Base-by-base conservation (phyloP, 345 rosid genomes). In the Arabidopsis suecica region DNA sequence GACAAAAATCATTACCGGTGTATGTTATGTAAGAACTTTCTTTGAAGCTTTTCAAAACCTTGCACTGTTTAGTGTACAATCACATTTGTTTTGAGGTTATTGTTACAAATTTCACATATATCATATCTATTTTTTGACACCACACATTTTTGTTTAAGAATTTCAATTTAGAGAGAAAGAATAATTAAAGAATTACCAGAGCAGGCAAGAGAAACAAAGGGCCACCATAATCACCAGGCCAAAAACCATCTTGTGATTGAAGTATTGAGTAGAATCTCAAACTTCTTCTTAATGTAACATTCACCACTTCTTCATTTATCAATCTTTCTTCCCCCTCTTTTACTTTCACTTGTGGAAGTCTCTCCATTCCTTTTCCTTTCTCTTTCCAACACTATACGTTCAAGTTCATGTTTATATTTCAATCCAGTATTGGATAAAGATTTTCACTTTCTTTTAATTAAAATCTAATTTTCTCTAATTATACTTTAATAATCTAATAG, bases 161-260 rank as follows among this genome's bases (percentile, higher is more conserved):
- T 16, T 16, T 16, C 18, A 16, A 16, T 16, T 16, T 16, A 16
- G 18, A 16, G 18, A 16, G 18, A 16, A 16, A 16, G 18, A 16
- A 16, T 16, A 16, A 16, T 16, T 16, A 16, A 16, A 16, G 18
- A 16, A 7, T 9, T 80, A 86, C 97, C 89, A 91, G 49, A 48
- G 79, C 83, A 9, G 97, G 93, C 5, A 88, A 65, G 58, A 91
- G 93, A 68, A 91, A 91, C 49, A 91, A 55, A 71, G 97, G 93
- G 6, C 93, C 97, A n/a, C 89, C 97, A 54, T 86, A 91, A 61
- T 91, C 97, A 47, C 83, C 87, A 9, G 97, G 91, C 97, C 93
- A 88, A 64, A 89, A 89, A 0, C 97, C 97, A 82, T 86, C 89
- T 12, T 85, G 78, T 3, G 82, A 30, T 71, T 88, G 97, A 23